Conservation (phyloP, 495 filamentous ascomycete genomes). For the Rusavskia elegans region DNA sequence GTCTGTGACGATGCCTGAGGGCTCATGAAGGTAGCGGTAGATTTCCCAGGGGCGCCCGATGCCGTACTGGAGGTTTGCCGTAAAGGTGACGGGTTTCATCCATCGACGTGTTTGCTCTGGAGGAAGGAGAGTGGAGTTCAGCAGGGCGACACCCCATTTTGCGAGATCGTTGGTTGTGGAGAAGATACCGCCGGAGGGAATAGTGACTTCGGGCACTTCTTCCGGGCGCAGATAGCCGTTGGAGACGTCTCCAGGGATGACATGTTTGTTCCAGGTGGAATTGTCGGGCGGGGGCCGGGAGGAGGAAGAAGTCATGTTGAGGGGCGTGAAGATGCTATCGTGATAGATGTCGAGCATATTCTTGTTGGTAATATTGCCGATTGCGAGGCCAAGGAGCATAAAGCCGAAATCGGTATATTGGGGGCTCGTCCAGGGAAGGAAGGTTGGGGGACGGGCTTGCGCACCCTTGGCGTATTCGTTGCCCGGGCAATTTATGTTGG, state of each 20-base stretch:
- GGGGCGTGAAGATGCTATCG: constrained; percentile 15
- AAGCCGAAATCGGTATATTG: constrained; percentile 19
- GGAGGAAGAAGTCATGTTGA: constrained; percentile 15
- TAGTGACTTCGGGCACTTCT: neutral
- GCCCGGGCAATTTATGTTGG: constrained; percentile 1
- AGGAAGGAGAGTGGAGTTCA: constrained; percentile 30
- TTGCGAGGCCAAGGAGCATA: constrained; percentile 18
- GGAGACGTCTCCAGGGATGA: constrained; percentile 12
- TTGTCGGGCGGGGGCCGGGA: constrained; percentile 11
- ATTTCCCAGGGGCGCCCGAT: constrained; percentile 44
- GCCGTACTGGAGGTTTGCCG: constrained; percentile 26
- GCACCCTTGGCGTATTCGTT: constrained; percentile 12
- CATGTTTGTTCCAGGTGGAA: constrained; percentile 6
- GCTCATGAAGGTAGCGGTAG: constrained; percentile 17
- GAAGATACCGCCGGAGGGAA: constrained; percentile 35
- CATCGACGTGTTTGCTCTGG: constrained; percentile 32
- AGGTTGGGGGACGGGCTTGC: constrained; percentile 12
- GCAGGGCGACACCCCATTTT: constrained; percentile 36
- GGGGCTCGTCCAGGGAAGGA: constrained; percentile 18
- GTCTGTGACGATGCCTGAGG: constrained; percentile 17
- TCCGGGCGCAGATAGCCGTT: constrained; percentile 14
- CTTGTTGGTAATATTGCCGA: constrained; percentile 15
- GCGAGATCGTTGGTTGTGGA: constrained; percentile 35
- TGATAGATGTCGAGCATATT: constrained; percentile 13
- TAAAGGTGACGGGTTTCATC: constrained; percentile 38